Evolutionary conservation across 176 grass and related monocot species (phyloP), one percentile per base, ranked within the genome.

Genomic region (Olyra latifolia): DNA sequence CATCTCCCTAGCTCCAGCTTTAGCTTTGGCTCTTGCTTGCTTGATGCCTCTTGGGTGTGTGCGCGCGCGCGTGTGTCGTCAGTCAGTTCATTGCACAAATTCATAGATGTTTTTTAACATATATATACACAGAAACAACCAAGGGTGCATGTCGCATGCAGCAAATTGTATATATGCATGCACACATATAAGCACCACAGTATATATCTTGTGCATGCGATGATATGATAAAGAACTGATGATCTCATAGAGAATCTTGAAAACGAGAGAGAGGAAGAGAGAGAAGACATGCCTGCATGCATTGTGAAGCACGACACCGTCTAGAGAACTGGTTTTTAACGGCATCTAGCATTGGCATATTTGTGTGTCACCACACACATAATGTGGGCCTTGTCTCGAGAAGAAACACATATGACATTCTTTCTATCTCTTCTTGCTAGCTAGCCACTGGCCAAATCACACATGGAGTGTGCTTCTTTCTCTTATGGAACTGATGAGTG

Each of bases 291-390:
- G 32, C 1, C 2, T 35, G 32, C 32, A 35, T 2, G 32, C 58
- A 24, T 80, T 71, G 77, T 65, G 82, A 29, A 70, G 45, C 87
- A 85, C 77, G 65, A 76, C 63, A 71, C 38, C 71, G 71, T 85
- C 82, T 89, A 89, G 78, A 82, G 58, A 89, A 86, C 83, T 85
- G 88, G 71, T 81, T 89, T 82, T 72, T 89, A 82, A 89, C 82
- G 87, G 87, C 76, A 80, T 69, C 76, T 75, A 84, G 76, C 45
- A 52, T 74, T 52, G 23, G 64, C 56, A 72, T 72, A 47, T 35
- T 35, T 35, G 32, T 35, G 63, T 54, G 46, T 77, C 78, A 80
- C 67, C 32, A 54, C 78, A 85, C n/a, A 54, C 78, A 85, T 85
- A 89, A 86, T 82, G 78, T 89, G 88, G 83, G 77, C 78, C 77